phyloP scores from a whole-genome alignment of 2,329 filamentous ascomycete species.

The Fusarium succisae region DNA sequence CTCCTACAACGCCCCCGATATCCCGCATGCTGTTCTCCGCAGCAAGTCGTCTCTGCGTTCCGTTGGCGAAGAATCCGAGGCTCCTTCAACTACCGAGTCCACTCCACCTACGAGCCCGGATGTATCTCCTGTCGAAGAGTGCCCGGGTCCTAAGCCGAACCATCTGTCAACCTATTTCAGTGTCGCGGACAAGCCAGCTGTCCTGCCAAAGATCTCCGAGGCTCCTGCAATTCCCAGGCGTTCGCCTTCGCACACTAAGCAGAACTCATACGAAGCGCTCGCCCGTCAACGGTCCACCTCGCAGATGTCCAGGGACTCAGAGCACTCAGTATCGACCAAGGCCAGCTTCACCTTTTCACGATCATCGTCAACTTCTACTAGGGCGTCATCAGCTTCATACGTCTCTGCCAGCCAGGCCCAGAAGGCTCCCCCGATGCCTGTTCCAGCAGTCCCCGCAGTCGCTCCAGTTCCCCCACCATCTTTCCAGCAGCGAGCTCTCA shows the following conservation, averaged over 20 bases:
- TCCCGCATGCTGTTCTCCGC: conserved; percentile 60
- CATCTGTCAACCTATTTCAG: conserved; percentile 75
- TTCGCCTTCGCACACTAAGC: conserved; percentile 88
- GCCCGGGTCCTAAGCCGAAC: conserved; percentile 68
- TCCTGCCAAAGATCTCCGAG: conserved; percentile 49
- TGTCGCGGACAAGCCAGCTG: conserved; percentile 57
- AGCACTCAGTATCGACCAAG: conserved; percentile 64
- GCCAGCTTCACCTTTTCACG: conserved; percentile 65
- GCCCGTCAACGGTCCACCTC: conserved; percentile 72
- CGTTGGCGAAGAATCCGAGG: conserved; percentile 72
- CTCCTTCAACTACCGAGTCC: conserved; percentile 61
- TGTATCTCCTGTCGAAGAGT: conserved; percentile 63
- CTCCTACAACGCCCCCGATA: conserved; percentile 91
- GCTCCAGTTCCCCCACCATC: conserved; percentile 44
- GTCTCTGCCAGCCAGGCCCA: conserved; percentile 43
- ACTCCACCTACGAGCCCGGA: conserved; percentile 77
- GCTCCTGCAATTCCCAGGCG: conserved; percentile 74
- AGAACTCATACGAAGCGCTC: conserved; percentile 77
- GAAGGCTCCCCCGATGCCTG: conserved; percentile 45
- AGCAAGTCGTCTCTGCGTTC: conserved; percentile 65
- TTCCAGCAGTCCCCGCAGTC: conserved; percentile 43
- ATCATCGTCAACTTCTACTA: conserved; percentile 65
- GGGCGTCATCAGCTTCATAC: conserved; percentile 59
- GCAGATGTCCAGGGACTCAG: conserved; percentile 64
- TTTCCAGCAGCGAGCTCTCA: conserved; percentile 49